A percentile compares a stretch with the other conserved stretches of the same genome.
Conservation (phyloP, 768 basidiomycete genomes). For the Xerocomellus dryophilus region DNA sequence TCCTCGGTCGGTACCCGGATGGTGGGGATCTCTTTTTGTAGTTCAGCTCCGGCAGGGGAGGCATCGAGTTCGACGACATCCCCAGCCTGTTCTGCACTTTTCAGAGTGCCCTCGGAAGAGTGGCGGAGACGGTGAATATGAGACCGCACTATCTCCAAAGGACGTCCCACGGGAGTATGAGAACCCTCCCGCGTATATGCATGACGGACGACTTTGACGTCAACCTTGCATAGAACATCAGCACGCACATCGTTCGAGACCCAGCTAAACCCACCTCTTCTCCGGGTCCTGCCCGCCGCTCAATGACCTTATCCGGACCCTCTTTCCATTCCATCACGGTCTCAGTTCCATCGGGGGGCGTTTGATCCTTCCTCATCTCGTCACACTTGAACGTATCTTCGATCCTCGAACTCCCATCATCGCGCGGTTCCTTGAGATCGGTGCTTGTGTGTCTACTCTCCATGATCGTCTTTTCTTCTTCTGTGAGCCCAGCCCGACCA, state of each 20-base stretch:
- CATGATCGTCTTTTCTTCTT: conserved; percentile 29
- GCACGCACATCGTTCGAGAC: conserved; percentile 2
- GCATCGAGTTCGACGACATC: conserved; percentile 16
- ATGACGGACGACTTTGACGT: conserved; percentile 60
- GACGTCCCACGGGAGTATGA: background rate
- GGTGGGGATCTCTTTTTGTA: conserved; percentile 3
- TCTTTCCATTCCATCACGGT: conserved; percentile 61
- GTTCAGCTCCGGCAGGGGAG: conserved; percentile 15
- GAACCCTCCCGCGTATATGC: conserved; percentile 24
- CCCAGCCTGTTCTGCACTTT: conserved; percentile 25
- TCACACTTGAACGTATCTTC: conserved; percentile 14
- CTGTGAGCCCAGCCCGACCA: conserved; percentile 34
- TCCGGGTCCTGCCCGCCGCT: conserved; percentile 54
- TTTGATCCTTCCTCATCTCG: conserved; percentile 33
- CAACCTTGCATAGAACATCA: conserved; percentile 44
- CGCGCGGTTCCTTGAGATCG: conserved; percentile 2
- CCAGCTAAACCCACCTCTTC: conserved; percentile 55
- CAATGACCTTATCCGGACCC: conserved; percentile 63
- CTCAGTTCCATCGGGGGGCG: conserved; percentile 45
- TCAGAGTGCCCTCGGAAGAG: conserved; percentile 15
- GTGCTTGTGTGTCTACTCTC: conserved; percentile 26
- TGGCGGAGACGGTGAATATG: conserved; percentile 17
- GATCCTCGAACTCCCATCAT: conserved; percentile 7
- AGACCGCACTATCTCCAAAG: conserved; percentile 3
- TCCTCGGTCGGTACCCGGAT: conserved; percentile 2